Percentiles rank a stretch among this genome's conserved stretches.
phyloP scores from a whole-genome alignment of 441 rosid genomes.

The Adansonia madagascariensis region DNA sequence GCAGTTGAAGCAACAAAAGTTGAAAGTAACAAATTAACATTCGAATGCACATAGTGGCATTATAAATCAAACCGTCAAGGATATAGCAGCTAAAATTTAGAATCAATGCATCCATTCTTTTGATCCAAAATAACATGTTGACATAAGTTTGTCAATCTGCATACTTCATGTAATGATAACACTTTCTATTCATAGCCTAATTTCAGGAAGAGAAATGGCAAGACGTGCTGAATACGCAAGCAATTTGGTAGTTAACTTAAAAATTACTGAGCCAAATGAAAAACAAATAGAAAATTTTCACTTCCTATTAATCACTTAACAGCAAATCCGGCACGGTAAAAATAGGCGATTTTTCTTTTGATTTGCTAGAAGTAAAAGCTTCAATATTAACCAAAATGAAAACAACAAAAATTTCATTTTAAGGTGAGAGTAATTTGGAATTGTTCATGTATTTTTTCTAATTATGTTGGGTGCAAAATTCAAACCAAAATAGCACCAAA shows the following conservation, averaged over 20 bases:
- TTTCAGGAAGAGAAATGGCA: not conserved
- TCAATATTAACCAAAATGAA: not conserved
- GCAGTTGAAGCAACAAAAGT: not conserved
- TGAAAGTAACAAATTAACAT: not conserved
- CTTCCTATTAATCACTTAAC: not conserved
- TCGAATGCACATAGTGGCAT: not conserved
- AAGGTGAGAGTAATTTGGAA: not conserved
- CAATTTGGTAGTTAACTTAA: not conserved
- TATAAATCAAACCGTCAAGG: not conserved
- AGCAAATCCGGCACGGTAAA: not conserved
- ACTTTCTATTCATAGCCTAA: not conserved
- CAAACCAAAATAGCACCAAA: not conserved
- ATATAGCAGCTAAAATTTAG: not conserved
- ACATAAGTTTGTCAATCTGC: not conserved
- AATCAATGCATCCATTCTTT: conserved; percentile 1
- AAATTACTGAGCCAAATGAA: not conserved
- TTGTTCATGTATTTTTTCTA: not conserved
- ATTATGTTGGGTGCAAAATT: not conserved
- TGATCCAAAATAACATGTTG: not conserved
- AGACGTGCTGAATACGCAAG: not conserved
- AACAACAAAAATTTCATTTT: not conserved
- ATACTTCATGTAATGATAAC: not conserved
- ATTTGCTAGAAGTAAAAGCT: not conserved
- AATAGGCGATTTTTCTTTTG: not conserved
- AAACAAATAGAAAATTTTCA: not conserved